Evolutionary conservation across 768 basidiomycete genomes (phyloP).

Genomic region (Mycena chlorophos): DNA sequence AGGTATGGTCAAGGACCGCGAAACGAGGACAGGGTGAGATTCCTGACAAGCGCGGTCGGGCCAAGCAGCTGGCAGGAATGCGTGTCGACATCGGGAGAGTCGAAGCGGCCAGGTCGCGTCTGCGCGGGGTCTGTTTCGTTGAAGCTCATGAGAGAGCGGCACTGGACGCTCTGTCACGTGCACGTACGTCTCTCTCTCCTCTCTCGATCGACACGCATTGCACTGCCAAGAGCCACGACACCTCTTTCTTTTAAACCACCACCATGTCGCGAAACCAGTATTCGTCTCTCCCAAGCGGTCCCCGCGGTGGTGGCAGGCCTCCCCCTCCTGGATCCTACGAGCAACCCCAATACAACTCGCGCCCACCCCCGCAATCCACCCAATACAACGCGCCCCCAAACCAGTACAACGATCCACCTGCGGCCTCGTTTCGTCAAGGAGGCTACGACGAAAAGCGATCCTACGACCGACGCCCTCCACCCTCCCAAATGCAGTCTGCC

Average conservation of each 20-base stretch:
- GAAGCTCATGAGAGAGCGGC: neutral
- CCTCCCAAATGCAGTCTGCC: conserved; percentile 12
- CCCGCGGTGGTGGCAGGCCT: conserved; percentile 37
- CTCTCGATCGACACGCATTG: conserved; percentile 1
- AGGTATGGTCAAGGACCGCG: conserved; percentile 49
- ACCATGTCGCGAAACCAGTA: conserved; percentile 35
- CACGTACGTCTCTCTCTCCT: conserved; percentile 6
- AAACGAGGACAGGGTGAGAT: conserved; percentile 35
- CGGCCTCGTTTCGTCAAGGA: conserved; percentile 50
- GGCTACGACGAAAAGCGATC: conserved; percentile 42
- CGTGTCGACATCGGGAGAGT: conserved; percentile 45
- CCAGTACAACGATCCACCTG: conserved; percentile 55
- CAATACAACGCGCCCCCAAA: conserved; percentile 40
- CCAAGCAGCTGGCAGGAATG: conserved; percentile 54
- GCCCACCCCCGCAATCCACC: conserved; percentile 41
- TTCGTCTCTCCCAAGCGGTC: conserved; percentile 32
- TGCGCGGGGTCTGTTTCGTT: conserved; percentile 6
- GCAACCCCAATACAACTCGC: neutral
- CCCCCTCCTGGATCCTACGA: conserved; percentile 26
- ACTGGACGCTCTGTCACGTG: neutral
- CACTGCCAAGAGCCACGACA: conserved; percentile 14
- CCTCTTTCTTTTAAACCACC: conserved; percentile 4
- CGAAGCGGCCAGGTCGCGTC: conserved; percentile 10
- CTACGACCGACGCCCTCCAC: conserved; percentile 42
- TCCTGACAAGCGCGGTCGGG: conserved; percentile 49